Base-by-base conservation (phyloP, 2,329 filamentous ascomycete genomes). In the Dothidotthia symphoricarpi region DNA sequence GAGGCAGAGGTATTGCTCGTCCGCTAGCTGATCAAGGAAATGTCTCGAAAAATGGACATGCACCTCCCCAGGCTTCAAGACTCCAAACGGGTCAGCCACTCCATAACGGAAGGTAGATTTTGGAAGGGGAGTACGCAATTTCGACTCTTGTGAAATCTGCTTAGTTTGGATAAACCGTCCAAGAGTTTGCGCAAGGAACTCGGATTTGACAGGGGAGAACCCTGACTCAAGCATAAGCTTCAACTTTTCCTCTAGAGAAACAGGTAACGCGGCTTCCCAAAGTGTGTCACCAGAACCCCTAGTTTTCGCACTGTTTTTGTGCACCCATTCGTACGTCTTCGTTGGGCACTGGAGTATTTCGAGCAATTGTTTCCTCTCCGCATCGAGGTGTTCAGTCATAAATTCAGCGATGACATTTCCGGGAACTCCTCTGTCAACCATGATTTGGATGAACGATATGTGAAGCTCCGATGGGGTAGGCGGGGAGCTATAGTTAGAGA, bases 371-470 rank as follows among this genome's bases (percentile, higher is more conserved):
- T 74, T 67, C 2, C 85, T 69, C 6, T 83, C 76, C 1, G 65
- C 57, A 1, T 71, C 54, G 0, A 88, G 64, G 1, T 75, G 73
- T 0, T 72, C 60, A 0, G 55, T 58, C 3, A 86, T 68, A 6
- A 82, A 65, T 0, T 67, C 42, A 0, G 70, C 69, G 0, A 90
- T 69, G 0, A 64, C 60, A 0, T 66, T 31, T 5, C 57, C 57
- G 8, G 78, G 52, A 0, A 72, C 69, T 0, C 83, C 77, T 19
- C 81, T 72, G 24, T 84, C 77, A 13, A 81, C 70, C 0, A 91
- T 65, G 0, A 91, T 78, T 0, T 82, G 78, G 2, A 91, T 74
- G 33, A 88, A 81, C 17, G 86, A 83, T 1, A 77, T 66, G 51
- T 89, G 86, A 0, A 90, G 66, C 0, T 71, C 68, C 0, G 82